These are phyloP conservation scores for Clavispora santaluciae DNA, from an alignment of 805 yeast species.

Conservation along the genomic window DNA sequence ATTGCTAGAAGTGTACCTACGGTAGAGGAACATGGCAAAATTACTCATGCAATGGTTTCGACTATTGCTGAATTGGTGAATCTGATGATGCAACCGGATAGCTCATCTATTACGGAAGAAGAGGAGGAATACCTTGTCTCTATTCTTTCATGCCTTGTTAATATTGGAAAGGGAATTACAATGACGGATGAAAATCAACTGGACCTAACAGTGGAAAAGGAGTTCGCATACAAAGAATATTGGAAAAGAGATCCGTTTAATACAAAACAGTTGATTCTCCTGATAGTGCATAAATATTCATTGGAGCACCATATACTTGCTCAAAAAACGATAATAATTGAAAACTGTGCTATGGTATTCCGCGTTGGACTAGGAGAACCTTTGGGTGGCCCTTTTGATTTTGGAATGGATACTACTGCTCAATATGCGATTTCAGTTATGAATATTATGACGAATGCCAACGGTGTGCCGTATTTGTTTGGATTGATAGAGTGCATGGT, in stretches of 20 bases:
- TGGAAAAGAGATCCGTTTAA: slow-evolving; percentile 48
- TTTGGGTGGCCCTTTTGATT: slow-evolving; percentile 62
- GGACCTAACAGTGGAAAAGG: slow-evolving; percentile 29
- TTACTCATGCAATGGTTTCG: slow-evolving; percentile 17
- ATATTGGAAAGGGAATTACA: slow-evolving; percentile 66
- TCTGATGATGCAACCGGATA: slow-evolving; percentile 11
- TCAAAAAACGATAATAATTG: slow-evolving; percentile 49
- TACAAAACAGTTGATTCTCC: slow-evolving; percentile 40
- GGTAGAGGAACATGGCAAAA: slow-evolving; percentile 30
- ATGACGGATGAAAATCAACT: slow-evolving; percentile 51
- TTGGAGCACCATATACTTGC: slow-evolving; percentile 32
- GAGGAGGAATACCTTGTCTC: slow-evolving; percentile 49
- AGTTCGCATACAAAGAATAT: slow-evolving; percentile 22
- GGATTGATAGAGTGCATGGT: slow-evolving; percentile 43
- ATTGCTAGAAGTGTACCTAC: slow-evolving; percentile 52
- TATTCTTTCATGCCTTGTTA: slow-evolving; percentile 58
- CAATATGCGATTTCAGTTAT: slow-evolving; percentile 9
- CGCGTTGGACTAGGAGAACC: slow-evolving; percentile 61
- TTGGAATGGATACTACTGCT: slow-evolving; percentile 18
- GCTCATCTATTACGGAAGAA: slow-evolving; percentile 9
- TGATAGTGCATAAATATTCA: slow-evolving; percentile 39
- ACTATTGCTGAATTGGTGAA: slow-evolving; percentile 15
- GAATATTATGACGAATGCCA: slow-evolving; percentile 12
- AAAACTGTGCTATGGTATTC: slow-evolving; percentile 58
- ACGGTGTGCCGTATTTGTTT: slow-evolving; percentile 41